Evolutionary conservation across 2,329 filamentous ascomycete species (phyloP), one percentile per base, ranked within the genome.

Genomic region (Leptographium wingfieldii): DNA sequence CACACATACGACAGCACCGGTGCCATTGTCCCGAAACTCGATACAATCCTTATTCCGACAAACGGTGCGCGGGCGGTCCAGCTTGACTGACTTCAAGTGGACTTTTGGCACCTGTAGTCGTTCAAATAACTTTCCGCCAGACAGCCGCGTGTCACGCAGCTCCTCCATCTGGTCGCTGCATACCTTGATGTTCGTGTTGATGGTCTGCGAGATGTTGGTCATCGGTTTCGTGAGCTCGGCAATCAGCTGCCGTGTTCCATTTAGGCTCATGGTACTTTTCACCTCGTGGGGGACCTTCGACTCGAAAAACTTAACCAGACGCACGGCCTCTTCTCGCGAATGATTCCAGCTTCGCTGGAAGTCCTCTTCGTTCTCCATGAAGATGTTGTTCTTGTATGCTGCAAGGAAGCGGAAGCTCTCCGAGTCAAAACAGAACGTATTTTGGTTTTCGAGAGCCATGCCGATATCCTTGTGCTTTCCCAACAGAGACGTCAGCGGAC

Each of bases 381-480:
- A 57, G 22, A 70, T 52, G 4, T 63, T 68, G 11, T 71, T 63
- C 61, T 73, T 73, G 43, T 62, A 61, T 1, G 73, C 73, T 2
- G 73, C 73, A 0, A 77, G 66, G 55, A 68, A 76, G 5, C 73
- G 72, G 61, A 76, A 76, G 43, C 71, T 72, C 64, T 76, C 73
- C 1, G 73, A 75, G 61, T 77, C 74, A 54, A 76, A 76, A 62
- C 72, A 76, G 60, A 72, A 77, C 1, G 67, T 68, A 3, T 68
- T 71, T 5, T 68, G 43, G n/a, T 64, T 62, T n/a, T 64, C 64
- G 2, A 75, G 65, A 0, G 59, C 60, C 4, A 74, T 57, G 1
- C 67, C 65, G n/a, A 73, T 60, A 19, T 70, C 66, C 3, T 60
- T 57, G 62, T 72, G 67, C 27, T 70, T 63, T 0, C 43, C 55